Evolutionary conservation across 208 protist genomes (phyloP).

Genomic region (Crithidia sp.): DNA sequence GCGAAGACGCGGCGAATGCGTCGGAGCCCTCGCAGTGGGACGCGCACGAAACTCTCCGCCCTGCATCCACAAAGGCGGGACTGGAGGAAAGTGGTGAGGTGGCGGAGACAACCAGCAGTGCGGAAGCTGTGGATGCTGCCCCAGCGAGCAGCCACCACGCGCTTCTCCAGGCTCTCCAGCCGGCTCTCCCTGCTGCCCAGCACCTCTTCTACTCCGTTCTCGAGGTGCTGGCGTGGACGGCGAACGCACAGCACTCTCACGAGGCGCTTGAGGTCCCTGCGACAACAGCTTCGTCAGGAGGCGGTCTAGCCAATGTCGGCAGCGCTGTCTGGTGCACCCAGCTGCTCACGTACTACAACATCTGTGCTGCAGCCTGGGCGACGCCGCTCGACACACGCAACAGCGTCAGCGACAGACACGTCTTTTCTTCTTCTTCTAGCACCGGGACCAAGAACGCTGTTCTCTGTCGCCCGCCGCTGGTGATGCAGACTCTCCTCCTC

Average conservation of each 20-base stretch:
- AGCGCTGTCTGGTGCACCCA: slow-evolving; percentile 6
- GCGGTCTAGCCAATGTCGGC: neutral
- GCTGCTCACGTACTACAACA: slow-evolving; percentile 13
- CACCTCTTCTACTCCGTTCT: slow-evolving; percentile 70
- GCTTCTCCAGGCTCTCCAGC: slow-evolving; percentile 24
- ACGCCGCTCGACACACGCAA: neutral
- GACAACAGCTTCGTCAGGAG: no score
- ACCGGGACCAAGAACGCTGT: neutral
- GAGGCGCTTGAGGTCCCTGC: neutral
- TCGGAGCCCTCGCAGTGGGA: neutral
- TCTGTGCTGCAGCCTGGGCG: slow-evolving; percentile 7
- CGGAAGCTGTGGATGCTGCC: neutral
- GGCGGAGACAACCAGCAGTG: neutral
- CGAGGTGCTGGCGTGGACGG: slow-evolving; percentile 49
- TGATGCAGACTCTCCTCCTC: slow-evolving; percentile 7
- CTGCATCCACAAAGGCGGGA: neutral
- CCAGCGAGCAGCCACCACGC: neutral
- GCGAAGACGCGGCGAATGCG: neutral
- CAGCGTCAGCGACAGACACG: neutral
- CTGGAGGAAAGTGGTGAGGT: no score
- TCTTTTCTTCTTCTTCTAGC: neutral
- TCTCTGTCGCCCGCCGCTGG: slow-evolving; percentile 2
- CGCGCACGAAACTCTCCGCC: neutral
- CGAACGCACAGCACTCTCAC: neutral
- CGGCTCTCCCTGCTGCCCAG: slow-evolving; percentile 21